A percentile compares a stretch with the other conserved stretches of the same genome.
Conservation (phyloP, 2,329 filamentous ascomycete species). For the Ophiostoma sp. region DNA sequence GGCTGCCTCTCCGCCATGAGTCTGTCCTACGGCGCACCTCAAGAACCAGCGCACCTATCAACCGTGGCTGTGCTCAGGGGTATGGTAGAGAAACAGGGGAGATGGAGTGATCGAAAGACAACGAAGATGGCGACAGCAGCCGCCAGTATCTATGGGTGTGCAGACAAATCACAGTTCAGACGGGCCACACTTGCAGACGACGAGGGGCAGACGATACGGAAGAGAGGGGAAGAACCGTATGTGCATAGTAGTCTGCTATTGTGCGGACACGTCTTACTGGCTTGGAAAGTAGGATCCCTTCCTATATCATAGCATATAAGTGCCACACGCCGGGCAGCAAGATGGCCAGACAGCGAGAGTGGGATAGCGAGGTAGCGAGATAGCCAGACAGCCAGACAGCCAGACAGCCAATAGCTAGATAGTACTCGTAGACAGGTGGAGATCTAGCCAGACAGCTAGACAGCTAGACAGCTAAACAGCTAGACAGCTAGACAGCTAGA, state of each 20-base stretch:
- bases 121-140: too few species aligned
- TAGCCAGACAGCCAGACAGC: background rate
- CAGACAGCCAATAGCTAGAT: background rate
- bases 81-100: background rate
- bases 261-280: background rate
- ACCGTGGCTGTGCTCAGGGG: conserved; percentile 4
- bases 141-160: too few species aligned
- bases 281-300: background rate
- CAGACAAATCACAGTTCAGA: background rate
- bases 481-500: too few species aligned
- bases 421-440: too few species aligned
- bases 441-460: too few species aligned
- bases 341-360: background rate
- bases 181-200: background rate
- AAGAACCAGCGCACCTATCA: background rate
- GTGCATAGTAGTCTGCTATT: background rate
- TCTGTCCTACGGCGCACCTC: background rate
- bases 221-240: background rate
- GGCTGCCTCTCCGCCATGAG: background rate
- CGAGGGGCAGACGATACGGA: background rate
- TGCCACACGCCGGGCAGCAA: background rate
- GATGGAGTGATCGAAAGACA: too few species aligned
- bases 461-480: too few species aligned
- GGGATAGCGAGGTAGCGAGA: background rate
- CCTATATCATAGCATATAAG: conserved; percentile 2